These are phyloP conservation scores for Grosmannia huntii DNA, from an alignment of 2,329 filamentous ascomycete genomes.

Conservation along the genomic window DNA sequence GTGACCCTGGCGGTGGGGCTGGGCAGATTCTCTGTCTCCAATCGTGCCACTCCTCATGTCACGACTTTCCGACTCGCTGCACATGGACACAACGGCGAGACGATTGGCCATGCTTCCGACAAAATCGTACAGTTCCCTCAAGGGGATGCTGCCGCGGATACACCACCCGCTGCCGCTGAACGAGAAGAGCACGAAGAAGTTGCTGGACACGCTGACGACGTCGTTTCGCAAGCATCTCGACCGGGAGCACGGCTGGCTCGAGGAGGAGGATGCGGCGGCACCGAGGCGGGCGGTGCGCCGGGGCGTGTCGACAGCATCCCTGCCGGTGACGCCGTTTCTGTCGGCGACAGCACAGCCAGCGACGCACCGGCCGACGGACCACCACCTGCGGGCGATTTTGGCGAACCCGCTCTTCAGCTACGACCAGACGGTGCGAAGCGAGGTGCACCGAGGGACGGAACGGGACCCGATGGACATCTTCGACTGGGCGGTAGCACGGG, in stretches of 20 bases:
- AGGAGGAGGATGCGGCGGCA: constrained; percentile 14
- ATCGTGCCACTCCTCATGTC: background rate
- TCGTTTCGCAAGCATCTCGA: constrained; percentile 48
- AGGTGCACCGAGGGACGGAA: constrained; percentile 8
- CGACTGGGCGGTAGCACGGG: constrained; percentile 39
- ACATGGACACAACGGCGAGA: no score
- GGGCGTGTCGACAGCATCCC: background rate
- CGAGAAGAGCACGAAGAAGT: constrained; percentile 36
- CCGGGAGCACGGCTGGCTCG: constrained; percentile 37
- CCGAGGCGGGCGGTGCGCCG: background rate
- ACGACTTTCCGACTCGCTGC: background rate
- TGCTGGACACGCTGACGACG: constrained; percentile 41
- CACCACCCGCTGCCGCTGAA: constrained; percentile 41
- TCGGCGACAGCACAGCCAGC: background rate
- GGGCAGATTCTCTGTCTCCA: background rate
- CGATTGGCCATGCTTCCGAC: constrained; percentile 21
- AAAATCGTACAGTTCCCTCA: constrained; percentile 24
- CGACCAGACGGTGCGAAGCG: constrained; percentile 18
- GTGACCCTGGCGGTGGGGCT: background rate
- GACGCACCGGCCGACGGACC: constrained; percentile 26
- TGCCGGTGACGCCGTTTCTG: background rate
- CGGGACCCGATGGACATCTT: constrained; percentile 42
- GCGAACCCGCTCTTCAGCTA: constrained; percentile 41
- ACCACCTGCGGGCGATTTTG: constrained; percentile 43
- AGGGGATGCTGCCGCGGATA: constrained; percentile 28